A percentile compares a stretch with the other conserved stretches of the same genome.
Evolutionary conservation across 306 rosid species (phyloP).

Genomic region (Rosa chinensis): DNA sequence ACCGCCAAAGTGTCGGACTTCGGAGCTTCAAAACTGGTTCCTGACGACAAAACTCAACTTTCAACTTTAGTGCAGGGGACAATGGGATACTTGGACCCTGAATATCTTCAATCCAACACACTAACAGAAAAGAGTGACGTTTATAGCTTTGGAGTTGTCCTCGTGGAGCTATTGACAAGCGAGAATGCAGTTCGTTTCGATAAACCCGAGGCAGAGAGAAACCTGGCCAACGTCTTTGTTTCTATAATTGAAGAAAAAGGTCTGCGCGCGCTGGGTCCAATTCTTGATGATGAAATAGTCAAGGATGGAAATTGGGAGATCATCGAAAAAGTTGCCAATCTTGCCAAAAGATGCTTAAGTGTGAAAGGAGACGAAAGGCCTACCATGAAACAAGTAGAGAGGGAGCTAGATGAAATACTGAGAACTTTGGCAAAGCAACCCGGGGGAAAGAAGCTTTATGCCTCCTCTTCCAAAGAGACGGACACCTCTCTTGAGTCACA

Average conservation of each 20-base stretch:
- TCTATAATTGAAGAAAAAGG: neutral
- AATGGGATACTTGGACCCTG: neutral
- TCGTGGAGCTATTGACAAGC: neutral
- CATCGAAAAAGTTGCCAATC: neutral
- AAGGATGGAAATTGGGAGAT: neutral
- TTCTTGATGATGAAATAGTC: neutral
- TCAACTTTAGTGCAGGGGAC: neutral
- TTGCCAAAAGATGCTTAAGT: neutral
- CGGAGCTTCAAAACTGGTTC: neutral
- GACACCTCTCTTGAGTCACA: neutral
- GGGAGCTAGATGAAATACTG: neutral
- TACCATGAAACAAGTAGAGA: neutral
- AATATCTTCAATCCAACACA: neutral
- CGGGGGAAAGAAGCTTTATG: neutral
- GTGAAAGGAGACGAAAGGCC: neutral
- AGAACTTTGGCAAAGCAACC: neutral
- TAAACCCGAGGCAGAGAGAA: neutral
- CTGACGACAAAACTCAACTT: neutral
- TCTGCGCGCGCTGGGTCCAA: neutral
- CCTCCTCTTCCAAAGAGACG: neutral
- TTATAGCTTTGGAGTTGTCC: neutral
- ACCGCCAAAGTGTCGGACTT: neutral
- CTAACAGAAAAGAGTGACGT: neutral
- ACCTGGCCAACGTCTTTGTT: neutral
- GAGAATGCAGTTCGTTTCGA: neutral